A percentile compares a stretch with the other conserved stretches of the same genome.
Evolutionary conservation across 2,329 filamentous ascomycete species (phyloP).

Genomic region (Ambrosiella beaveri): DNA sequence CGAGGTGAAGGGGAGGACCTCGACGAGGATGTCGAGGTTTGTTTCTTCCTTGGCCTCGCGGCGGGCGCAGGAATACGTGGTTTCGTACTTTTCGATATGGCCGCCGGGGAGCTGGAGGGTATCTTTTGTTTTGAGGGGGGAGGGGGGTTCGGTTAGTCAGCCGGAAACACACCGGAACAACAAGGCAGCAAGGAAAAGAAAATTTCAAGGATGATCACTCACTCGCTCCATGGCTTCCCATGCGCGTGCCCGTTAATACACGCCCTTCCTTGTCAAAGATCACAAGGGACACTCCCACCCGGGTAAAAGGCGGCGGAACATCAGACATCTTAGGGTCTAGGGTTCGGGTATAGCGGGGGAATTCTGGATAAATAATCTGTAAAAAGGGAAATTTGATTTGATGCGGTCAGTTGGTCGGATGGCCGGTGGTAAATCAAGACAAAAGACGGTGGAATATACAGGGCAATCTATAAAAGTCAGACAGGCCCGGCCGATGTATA

Average conservation of each 20-base stretch:
- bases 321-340: background rate
- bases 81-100: constrained; percentile 55
- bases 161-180: background rate
- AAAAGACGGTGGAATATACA: no score
- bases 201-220: constrained; percentile 12
- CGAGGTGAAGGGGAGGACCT: constrained; percentile 15
- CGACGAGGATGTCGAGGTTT: constrained; percentile 35
- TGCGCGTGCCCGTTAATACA: constrained; percentile 30
- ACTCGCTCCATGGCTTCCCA: constrained; percentile 33
- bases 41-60: constrained; percentile 59
- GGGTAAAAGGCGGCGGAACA: constrained; percentile 16
- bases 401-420: no score
- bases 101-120: constrained; percentile 56
- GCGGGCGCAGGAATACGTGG: constrained; percentile 41
- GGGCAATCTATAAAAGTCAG: no score
- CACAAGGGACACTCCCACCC: constrained; percentile 33
- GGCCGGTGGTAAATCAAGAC: no score
- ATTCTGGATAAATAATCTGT: background rate
- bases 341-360: background rate
- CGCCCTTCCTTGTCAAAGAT: constrained; percentile 26
- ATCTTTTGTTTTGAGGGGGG: constrained; percentile 23
- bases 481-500: no score
- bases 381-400: background rate
- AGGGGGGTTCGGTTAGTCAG: background rate
- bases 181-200: no score